A percentile compares a stretch with the other conserved stretches of the same genome.
Evolutionary conservation across 2,329 filamentous ascomycete species (phyloP).

Genomic region (Fusarium sp.): DNA sequence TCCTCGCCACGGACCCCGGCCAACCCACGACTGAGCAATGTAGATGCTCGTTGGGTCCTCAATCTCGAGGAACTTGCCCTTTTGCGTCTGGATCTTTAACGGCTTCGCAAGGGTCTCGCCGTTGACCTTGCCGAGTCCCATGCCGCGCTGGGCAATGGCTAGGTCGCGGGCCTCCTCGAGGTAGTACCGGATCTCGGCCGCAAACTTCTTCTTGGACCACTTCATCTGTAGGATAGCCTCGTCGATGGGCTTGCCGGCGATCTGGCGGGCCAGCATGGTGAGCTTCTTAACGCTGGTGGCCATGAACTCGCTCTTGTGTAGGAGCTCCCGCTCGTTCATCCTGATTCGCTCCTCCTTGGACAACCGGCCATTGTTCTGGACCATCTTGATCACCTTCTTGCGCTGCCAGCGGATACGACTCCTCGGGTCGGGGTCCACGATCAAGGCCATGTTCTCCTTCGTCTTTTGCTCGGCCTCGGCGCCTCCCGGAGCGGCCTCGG

Average conservation of each 20-base stretch:
- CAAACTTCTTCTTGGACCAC: slow-evolving; percentile 94
- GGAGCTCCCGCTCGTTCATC: slow-evolving; percentile 68
- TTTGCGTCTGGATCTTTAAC: slow-evolving; percentile 75
- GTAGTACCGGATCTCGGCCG: slow-evolving; percentile 81
- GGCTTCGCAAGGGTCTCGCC: slow-evolving; percentile 53
- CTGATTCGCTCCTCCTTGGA: slow-evolving; percentile 74
- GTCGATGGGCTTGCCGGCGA: slow-evolving; percentile 91
- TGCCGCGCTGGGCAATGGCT: slow-evolving; percentile 83
- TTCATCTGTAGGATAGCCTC: slow-evolving; percentile 96
- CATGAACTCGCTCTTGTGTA: slow-evolving; percentile 75
- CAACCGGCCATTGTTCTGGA: slow-evolving; percentile 67
- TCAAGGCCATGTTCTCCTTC: slow-evolving; percentile 67
- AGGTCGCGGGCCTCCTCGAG: slow-evolving; percentile 84
- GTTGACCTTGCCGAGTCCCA: slow-evolving; percentile 75
- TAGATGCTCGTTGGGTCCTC: slow-evolving; percentile 85
- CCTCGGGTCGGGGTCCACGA: slow-evolving; percentile 80
- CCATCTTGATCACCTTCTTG: slow-evolving; percentile 83
- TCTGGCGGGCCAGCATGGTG: slow-evolving; percentile 85
- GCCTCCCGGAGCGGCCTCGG: slow-evolving; percentile 40
- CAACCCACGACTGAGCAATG: slow-evolving; percentile 93
- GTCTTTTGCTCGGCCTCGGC: slow-evolving; percentile 53
- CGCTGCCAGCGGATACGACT: slow-evolving; percentile 81
- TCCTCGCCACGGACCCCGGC: slow-evolving; percentile 73
- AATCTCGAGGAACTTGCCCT: slow-evolving; percentile 78
- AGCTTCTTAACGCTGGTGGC: slow-evolving; percentile 95